Conservation (phyloP, 2,329 filamentous ascomycete species). For the Dryadomyces quercivorus region DNA sequence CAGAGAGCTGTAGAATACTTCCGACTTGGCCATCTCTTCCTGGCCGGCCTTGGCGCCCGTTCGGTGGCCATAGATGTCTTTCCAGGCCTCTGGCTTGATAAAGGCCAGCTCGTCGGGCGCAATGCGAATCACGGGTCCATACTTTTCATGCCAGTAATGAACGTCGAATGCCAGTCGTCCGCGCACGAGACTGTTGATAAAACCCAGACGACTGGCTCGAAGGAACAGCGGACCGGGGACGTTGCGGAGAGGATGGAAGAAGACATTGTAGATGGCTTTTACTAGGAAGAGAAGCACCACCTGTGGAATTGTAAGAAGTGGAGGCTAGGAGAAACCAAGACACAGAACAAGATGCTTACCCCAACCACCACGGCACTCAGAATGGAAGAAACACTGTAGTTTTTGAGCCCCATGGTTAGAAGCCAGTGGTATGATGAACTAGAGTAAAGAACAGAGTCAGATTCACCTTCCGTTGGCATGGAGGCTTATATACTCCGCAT, state of each 20-base stretch:
- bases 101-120: constrained; percentile 30
- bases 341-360: no score
- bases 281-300: no score
- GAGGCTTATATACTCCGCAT: no score
- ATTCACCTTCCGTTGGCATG: no score
- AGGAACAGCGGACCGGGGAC: constrained; percentile 20
- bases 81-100: constrained; percentile 19
- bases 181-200: not conserved
- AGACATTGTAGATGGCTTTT: constrained; percentile 18
- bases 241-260: constrained; percentile 20
- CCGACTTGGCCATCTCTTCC: constrained; percentile 10
- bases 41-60: not conserved
- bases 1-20: constrained; percentile 4
- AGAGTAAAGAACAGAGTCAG: no score
- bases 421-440: no score
- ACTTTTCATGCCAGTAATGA: constrained; percentile 12
- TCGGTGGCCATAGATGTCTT: constrained; percentile 24
- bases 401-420: no score
- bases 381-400: no score
- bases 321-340: no score
- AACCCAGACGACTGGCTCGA: constrained; percentile 12
- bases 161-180: constrained; percentile 12
- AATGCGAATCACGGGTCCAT: constrained; percentile 28
- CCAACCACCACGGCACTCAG: no score
- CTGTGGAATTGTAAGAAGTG: no score